phyloP scores from a whole-genome alignment of 2,329 filamentous ascomycete species.

The Diaporthe sp. region DNA sequence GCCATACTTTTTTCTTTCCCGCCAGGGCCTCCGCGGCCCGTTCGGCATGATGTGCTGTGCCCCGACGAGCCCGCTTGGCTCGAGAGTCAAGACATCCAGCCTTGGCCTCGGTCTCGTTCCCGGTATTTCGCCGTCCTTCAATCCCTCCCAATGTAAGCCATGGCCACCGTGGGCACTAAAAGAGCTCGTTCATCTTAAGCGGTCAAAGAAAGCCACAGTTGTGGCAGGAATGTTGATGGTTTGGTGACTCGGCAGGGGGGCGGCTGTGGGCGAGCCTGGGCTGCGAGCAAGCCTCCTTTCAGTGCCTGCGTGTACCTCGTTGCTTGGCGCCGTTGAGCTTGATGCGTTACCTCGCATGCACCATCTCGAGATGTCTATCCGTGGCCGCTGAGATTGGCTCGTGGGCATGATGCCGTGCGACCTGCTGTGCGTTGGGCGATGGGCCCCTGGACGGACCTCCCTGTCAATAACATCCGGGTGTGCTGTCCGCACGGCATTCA shows the following conservation, averaged over 20 bases:
- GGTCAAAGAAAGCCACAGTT: background rate
- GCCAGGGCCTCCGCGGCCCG: background rate
- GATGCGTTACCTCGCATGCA: background rate
- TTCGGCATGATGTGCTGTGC: background rate
- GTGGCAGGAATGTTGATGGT: background rate
- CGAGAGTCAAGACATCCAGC: slow-evolving; percentile 4
- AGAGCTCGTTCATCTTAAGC: too few species aligned
- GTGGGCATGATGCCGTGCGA: slow-evolving; percentile 13
- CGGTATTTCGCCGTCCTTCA: background rate
- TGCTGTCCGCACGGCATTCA: background rate
- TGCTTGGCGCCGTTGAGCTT: background rate
- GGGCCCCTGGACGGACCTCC: background rate
- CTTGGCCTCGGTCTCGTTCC: slow-evolving; percentile 12
- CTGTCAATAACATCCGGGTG: background rate
- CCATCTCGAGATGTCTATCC: background rate
- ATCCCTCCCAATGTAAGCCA: too few species aligned
- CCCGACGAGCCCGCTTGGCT: background rate
- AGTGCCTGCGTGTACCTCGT: background rate
- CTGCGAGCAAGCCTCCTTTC: background rate
- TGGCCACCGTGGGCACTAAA: background rate
- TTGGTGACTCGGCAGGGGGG: background rate
- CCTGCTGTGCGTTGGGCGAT: background rate
- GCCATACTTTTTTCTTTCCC: background rate
- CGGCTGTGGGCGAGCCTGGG: background rate
- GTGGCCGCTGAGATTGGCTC: background rate